Evolutionary conservation across 257 asterid species (phyloP).

Genomic region (Nemophila menziesii): DNA sequence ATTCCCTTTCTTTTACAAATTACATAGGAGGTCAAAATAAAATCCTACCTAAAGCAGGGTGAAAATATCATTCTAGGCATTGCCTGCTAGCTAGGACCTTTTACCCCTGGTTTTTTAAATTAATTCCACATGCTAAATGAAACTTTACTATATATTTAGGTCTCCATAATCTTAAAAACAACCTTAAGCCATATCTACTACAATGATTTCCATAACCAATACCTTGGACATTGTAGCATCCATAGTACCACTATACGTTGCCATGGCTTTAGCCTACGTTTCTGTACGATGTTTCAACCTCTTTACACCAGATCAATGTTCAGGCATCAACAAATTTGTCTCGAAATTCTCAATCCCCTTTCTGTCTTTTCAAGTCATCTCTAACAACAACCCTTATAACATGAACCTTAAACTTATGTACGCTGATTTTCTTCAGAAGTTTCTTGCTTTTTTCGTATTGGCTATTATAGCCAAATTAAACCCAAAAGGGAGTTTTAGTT

Average conservation of each 20-base stretch:
- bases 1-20: too few species aligned
- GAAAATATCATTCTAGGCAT: too few species aligned
- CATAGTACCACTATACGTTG: conserved; percentile 61
- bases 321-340: conserved; percentile 82
- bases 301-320: conserved; percentile 68
- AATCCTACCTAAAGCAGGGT: too few species aligned
- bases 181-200: neutral
- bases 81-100: too few species aligned
- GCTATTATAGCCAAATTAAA: conserved; percentile 30
- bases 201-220: conserved; percentile 51
- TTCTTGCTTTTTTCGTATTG: conserved; percentile 34
- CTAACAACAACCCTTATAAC: conserved; percentile 59
- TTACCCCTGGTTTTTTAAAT: too few species aligned
- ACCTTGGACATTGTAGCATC: conserved; percentile 52
- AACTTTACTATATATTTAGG: conserved; percentile 19
- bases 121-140: too few species aligned
- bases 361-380: conserved; percentile 63
- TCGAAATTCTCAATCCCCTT: conserved; percentile 79
- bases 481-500: conserved; percentile 42
- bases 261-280: conserved; percentile 53
- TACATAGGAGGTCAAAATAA: too few species aligned
- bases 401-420: conserved; percentile 58
- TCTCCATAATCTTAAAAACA: conserved; percentile 12
- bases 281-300: conserved; percentile 64
- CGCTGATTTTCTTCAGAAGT: conserved; percentile 67